A percentile compares a stretch with the other conserved stretches of the same genome.
These are phyloP conservation scores for Chlamydomonas applanata DNA, from an alignment of 139 green algal genomes.

Conservation along the genomic window DNA sequence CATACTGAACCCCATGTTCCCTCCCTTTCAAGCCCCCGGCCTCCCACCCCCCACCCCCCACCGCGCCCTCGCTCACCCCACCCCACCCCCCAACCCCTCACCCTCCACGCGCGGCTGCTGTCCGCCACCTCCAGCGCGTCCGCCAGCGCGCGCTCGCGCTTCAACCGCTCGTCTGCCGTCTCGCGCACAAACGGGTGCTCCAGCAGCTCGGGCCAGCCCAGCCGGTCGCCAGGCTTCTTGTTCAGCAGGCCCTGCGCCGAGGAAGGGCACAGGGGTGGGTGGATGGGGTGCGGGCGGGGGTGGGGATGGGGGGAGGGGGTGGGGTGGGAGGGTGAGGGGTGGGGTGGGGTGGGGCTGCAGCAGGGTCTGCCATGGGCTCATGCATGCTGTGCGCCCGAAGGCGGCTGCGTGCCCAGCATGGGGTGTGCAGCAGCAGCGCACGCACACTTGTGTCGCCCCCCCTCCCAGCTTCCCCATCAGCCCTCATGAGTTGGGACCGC, in stretches of 20 bases:
- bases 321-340: no score
- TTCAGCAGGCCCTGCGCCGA: conserved; percentile 87
- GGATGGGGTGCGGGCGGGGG: no score
- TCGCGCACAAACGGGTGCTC: conserved; percentile 93
- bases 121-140: conserved; percentile 55
- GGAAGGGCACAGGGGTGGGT: background rate
- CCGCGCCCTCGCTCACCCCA: background rate
- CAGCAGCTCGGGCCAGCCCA: conserved; percentile 91
- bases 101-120: conserved; percentile 51
- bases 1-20: background rate
- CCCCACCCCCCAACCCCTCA: conserved; percentile 11
- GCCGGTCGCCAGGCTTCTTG: conserved; percentile 82
- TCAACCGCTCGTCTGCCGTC: conserved; percentile 49
- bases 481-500: no score
- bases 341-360: no score
- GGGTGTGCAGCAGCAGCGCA: no score
- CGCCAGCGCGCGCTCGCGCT: conserved; percentile 45
- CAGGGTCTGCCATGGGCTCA: no score
- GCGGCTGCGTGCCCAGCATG: no score
- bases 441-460: no score
- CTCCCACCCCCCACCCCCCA: background rate
- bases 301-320: no score
- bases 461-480: no score
- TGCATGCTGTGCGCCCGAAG: no score
- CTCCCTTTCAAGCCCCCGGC: background rate